Evolutionary conservation across 2,329 filamentous ascomycete genomes (phyloP).

Genomic region (Dothideomycetidae sp.): DNA sequence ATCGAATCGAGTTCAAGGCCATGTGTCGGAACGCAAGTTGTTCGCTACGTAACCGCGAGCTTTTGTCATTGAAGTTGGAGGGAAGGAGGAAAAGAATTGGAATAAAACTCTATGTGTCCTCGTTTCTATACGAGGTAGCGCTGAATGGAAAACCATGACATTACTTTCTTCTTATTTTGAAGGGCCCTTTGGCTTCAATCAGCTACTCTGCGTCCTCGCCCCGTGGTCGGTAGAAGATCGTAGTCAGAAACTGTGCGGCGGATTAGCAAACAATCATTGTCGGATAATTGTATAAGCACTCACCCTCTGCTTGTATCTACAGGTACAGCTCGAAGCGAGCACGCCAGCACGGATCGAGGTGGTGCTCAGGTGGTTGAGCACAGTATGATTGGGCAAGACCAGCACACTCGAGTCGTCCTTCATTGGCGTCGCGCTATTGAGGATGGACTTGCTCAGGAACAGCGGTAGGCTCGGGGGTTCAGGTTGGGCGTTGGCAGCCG

Average conservation of each 20-base stretch:
- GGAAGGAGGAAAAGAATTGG: too few relatives aligned
- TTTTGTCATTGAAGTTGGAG: too few relatives aligned
- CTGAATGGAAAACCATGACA: too few relatives aligned
- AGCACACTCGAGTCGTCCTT: constrained; percentile 97
- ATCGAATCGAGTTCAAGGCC: too few relatives aligned
- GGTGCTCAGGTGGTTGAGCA: constrained; percentile 89
- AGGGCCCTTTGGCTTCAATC: too few relatives aligned
- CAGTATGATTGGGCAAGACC: constrained; percentile 92
- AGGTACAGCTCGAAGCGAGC: constrained; percentile 87
- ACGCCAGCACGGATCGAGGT: constrained; percentile 97
- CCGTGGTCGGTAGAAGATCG: constrained; percentile 92
- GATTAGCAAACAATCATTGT: constrained; percentile 13
- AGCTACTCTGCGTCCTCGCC: constrained; percentile 26
- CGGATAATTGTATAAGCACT: neutral
- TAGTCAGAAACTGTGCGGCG: constrained; percentile 88
- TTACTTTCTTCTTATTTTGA: too few relatives aligned
- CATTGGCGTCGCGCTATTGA: constrained; percentile 81
- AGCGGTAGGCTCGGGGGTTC: constrained; percentile 74
- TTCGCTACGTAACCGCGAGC: too few relatives aligned
- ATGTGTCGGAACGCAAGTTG: too few relatives aligned
- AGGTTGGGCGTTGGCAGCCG: constrained; percentile 64
- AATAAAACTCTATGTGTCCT: too few relatives aligned
- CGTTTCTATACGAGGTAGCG: too few relatives aligned
- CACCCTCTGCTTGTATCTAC: constrained; percentile 93
- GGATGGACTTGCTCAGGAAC: constrained; percentile 84